phyloP scores from a whole-genome alignment of 768 basidiomycete genomes.

The Podaxis sp. region DNA sequence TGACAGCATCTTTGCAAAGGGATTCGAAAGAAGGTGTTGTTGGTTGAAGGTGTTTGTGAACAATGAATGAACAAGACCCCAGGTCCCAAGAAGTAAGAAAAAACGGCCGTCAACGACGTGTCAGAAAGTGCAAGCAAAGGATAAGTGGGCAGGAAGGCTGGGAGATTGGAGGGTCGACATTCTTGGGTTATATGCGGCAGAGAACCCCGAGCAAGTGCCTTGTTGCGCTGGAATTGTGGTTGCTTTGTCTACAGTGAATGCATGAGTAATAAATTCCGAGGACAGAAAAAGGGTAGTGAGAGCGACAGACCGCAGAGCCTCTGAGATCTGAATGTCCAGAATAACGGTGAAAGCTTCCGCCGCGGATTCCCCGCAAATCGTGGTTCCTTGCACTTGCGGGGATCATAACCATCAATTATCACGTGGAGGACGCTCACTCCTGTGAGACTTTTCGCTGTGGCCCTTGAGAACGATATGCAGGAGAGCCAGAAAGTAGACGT shows the following conservation, averaged over 20 bases:
- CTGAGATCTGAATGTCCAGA: slow-evolving; percentile 12
- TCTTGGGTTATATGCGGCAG: background rate
- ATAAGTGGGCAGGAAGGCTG: background rate
- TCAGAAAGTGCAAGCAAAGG: slow-evolving; percentile 10
- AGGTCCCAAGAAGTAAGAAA: slow-evolving; percentile 38
- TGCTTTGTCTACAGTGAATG: slow-evolving; percentile 12
- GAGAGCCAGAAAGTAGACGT: background rate
- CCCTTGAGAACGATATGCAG: background rate
- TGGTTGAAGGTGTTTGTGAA: slow-evolving; percentile 3
- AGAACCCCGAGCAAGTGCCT: background rate
- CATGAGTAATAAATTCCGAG: background rate
- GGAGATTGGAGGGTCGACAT: background rate
- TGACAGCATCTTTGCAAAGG: slow-evolving; percentile 27
- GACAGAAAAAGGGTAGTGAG: background rate
- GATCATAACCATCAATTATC: background rate
- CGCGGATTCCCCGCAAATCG: background rate
- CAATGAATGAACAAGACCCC: slow-evolving; percentile 34
- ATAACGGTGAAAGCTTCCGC: slow-evolving; percentile 14
- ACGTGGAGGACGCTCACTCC: background rate
- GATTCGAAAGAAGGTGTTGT: slow-evolving; percentile 8
- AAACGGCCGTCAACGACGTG: slow-evolving; percentile 46
- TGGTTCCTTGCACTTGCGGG: background rate
- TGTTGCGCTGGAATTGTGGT: slow-evolving; percentile 11
- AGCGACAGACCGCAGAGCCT: background rate
- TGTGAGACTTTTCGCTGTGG: background rate